Conservation (phyloP, 2,329 filamentous ascomycete species). For the Trichoderma sp. region DNA sequence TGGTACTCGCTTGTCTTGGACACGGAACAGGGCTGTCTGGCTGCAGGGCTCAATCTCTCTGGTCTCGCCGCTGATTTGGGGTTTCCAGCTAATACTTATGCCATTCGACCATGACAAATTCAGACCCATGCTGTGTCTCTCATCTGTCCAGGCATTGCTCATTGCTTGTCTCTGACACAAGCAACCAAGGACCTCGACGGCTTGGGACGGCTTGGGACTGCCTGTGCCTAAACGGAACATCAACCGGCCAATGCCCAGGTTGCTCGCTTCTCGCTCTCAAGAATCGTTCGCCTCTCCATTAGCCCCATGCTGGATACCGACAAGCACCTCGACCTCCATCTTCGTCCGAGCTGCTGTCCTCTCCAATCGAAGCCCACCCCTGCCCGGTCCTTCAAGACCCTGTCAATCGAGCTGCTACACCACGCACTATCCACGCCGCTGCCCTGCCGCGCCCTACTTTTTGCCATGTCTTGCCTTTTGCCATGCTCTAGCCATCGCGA, state of each 20-base stretch:
- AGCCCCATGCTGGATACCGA: background rate
- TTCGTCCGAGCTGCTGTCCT: background rate
- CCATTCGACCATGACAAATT: background rate
- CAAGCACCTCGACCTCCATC: background rate
- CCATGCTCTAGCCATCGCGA: conserved; percentile 15
- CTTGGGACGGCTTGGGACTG: background rate
- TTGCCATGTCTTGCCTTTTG: conserved; percentile 17
- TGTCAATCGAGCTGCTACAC: conserved; percentile 17
- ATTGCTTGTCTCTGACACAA: too few relatives aligned
- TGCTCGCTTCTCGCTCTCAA: background rate
- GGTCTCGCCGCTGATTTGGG: background rate
- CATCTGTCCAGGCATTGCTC: background rate
- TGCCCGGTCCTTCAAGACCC: background rate
- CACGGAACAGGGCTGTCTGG: background rate
- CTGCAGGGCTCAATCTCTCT: background rate
- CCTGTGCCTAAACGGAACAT: background rate
- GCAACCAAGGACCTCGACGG: background rate
- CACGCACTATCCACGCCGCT: background rate
- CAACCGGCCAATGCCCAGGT: background rate
- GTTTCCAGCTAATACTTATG: background rate
- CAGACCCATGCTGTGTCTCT: background rate
- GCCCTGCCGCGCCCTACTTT: conserved; percentile 14
- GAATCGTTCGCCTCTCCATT: background rate
- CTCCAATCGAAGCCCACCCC: background rate
- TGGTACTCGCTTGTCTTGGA: background rate